phyloP scores from a whole-genome alignment of 805 yeast genomes.

The Yarrowia keelungensis region DNA sequence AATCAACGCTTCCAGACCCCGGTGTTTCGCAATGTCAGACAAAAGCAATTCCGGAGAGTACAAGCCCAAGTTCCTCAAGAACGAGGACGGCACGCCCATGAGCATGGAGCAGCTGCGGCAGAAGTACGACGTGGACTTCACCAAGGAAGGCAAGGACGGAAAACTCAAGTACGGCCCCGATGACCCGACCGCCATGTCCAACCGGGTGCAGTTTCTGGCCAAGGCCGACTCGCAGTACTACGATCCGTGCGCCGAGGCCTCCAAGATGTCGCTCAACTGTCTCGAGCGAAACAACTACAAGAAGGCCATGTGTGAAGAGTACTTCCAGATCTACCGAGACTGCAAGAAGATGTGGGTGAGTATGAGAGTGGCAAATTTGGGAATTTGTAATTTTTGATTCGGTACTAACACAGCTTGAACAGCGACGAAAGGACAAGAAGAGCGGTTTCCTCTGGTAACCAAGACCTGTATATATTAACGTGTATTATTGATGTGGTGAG shows the following conservation, averaged over 20 bases:
- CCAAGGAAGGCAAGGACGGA: slow-evolving; percentile 66
- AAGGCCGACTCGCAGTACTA: slow-evolving; percentile 85
- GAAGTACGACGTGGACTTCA: slow-evolving; percentile 59
- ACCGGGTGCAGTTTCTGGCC: slow-evolving; percentile 69
- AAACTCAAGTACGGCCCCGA: slow-evolving; percentile 82
- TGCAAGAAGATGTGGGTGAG: slow-evolving; percentile 77
- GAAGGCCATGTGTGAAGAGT: slow-evolving; percentile 72
- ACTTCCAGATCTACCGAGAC: slow-evolving; percentile 91
- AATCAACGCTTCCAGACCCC: neutral
- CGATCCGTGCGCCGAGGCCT: slow-evolving; percentile 91
- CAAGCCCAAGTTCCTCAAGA: slow-evolving; percentile 31
- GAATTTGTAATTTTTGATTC: neutral
- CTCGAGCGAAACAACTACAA: slow-evolving; percentile 78
- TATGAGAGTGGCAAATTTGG: neutral
- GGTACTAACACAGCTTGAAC: slow-evolving; percentile 24
- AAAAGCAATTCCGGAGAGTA: slow-evolving; percentile 6
- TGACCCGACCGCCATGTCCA: slow-evolving; percentile 74
- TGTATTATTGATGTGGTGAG: slow-evolving; percentile 1
- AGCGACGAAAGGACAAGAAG: slow-evolving; percentile 35
- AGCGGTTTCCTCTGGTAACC: slow-evolving; percentile 35
- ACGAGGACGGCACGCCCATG: slow-evolving; percentile 33
- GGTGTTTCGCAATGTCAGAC: slow-evolving; percentile 8
- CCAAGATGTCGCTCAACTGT: slow-evolving; percentile 86
- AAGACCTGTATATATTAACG: slow-evolving; percentile 15
- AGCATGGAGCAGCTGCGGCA: slow-evolving; percentile 45